Evolutionary conservation across 805 yeast species (phyloP).

Genomic region (Metschnikowia colocasiae): DNA sequence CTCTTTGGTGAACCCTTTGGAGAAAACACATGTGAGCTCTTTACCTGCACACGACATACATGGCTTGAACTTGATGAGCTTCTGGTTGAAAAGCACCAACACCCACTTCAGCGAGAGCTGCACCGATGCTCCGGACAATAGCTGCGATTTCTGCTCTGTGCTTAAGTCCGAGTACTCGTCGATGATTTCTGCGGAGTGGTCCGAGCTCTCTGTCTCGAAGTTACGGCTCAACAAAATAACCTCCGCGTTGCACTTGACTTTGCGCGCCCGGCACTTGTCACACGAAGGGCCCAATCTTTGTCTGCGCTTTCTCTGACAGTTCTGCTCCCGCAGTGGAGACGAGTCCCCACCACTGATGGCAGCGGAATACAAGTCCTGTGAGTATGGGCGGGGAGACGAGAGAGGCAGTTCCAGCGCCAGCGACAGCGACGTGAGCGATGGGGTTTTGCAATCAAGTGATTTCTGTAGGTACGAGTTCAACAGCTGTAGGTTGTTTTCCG

Average conservation of each 20-base stretch:
- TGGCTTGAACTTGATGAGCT: slow-evolving; percentile 47
- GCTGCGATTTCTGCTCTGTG: slow-evolving; percentile 10
- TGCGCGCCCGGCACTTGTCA: slow-evolving; percentile 64
- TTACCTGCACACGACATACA: slow-evolving; percentile 55
- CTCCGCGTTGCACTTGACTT: slow-evolving; percentile 71
- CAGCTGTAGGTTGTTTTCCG: slow-evolving; percentile 21
- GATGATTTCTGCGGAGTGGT: not conserved
- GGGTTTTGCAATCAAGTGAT: slow-evolving; percentile 11
- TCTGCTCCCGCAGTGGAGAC: not conserved
- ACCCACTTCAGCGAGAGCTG: slow-evolving; percentile 13
- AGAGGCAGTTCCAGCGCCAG: slow-evolving; percentile 21
- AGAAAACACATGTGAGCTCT: slow-evolving; percentile 47
- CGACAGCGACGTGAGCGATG: slow-evolving; percentile 19
- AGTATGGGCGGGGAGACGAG: slow-evolving; percentile 14
- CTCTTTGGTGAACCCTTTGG: slow-evolving; percentile 64
- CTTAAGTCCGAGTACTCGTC: slow-evolving; percentile 13
- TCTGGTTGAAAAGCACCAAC: slow-evolving; percentile 24
- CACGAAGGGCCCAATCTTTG: slow-evolving; percentile 76
- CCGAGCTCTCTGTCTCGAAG: slow-evolving; percentile 6
- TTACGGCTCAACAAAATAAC: slow-evolving; percentile 38
- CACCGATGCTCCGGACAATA: slow-evolving; percentile 18
- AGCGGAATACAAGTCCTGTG: not conserved
- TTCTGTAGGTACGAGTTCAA: slow-evolving; percentile 13
- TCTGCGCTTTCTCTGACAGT: slow-evolving; percentile 34
- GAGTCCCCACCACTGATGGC: not conserved